Evolutionary conservation across 805 yeast genomes (phyloP).

Genomic region (Ogataea corticis): DNA sequence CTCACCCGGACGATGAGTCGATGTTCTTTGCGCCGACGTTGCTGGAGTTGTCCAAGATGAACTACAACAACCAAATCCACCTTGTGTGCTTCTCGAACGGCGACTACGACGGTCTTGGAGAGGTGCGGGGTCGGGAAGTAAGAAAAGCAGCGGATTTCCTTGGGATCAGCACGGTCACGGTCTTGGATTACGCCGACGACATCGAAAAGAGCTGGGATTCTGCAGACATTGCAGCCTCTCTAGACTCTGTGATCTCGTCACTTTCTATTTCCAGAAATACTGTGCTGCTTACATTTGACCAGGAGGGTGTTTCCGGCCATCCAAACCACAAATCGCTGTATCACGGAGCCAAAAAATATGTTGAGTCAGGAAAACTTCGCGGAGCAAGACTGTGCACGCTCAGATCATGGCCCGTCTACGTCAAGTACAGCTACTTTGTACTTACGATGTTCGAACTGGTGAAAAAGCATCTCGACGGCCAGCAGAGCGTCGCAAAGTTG

Average conservation of each 20-base stretch:
- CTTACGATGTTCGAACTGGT: constrained; percentile 38
- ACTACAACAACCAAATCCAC: constrained; percentile 51
- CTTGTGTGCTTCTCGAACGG: constrained; percentile 79
- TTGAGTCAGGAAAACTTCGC: constrained; percentile 10
- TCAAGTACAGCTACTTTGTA: constrained; percentile 51
- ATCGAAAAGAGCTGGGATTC: constrained; percentile 67
- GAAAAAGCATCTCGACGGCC: constrained; percentile 27
- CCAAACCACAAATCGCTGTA: constrained; percentile 76
- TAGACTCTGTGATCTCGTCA: constrained; percentile 16
- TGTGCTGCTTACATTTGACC: constrained; percentile 76
- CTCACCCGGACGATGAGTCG: constrained; percentile 98
- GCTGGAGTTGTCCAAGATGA: constrained; percentile 46
- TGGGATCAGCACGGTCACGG: constrained; percentile 46
- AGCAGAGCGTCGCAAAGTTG: background rate
- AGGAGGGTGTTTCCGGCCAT: constrained; percentile 79
- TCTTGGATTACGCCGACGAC: constrained; percentile 65
- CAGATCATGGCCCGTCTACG: constrained; percentile 34
- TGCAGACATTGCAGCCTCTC: constrained; percentile 42
- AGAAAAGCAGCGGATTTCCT: constrained; percentile 51
- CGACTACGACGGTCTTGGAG: constrained; percentile 73
- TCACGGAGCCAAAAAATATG: constrained; percentile 46
- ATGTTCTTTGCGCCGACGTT: constrained; percentile 93
- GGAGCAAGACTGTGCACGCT: constrained; percentile 19
- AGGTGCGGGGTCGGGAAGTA: constrained; percentile 60
- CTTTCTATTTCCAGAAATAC: constrained; percentile 24